Base-by-base conservation (phyloP, 352 stramenopile genomes). In the Phytophthora rubi region DNA sequence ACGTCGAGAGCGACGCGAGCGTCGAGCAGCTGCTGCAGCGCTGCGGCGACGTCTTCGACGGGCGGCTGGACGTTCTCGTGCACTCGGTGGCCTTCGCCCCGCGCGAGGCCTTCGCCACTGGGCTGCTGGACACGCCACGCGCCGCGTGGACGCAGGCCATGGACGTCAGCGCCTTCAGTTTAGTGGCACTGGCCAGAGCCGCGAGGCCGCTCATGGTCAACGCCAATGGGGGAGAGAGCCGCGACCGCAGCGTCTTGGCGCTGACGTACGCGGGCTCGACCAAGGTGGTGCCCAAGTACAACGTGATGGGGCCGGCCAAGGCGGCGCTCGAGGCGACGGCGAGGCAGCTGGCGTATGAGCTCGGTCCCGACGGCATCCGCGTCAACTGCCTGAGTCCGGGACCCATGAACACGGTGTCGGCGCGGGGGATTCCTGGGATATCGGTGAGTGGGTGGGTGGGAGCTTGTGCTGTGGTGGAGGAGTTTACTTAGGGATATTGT, bases 241-340 rank as follows among this genome's bases (percentile, higher is more conserved):
- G 60, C n/a, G 85, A 92, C 30, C 77, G 81, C n/a, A 97, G 87
- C 47, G 74, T 98, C 12, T 81, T 97, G 47, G 83, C 94, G 7
- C 65, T 98, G 21, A 93, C 93, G 2, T 98, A 97, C 69, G 75
- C 93, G 10, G 94, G 94, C 7, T 86, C 93, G 0, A 80, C 59
- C 30, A 86, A 89, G 73, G 71, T 96, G 39, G 83, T 98, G 44
- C 92, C 89, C 12, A 92, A 86, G 53, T 98, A 98, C 79, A 94
- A 97, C 65, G 76, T 95, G 16, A 98, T 98, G 94, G 94, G 94
- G 5, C 92, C 92, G 5, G 91, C 90, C 16, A 98, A 98, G 64
- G 94, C 92, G 33, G 88, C 89, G 7, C 79, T 98, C 6, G 94
- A 98, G 65, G 86, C 89, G 6, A 91, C 85, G 13, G 76, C 92